Percentiles rank a stretch among this genome's conserved stretches.
phyloP scores from a whole-genome alignment of 2,329 filamentous ascomycete genomes.

The Aspergillus thermomutatus region DNA sequence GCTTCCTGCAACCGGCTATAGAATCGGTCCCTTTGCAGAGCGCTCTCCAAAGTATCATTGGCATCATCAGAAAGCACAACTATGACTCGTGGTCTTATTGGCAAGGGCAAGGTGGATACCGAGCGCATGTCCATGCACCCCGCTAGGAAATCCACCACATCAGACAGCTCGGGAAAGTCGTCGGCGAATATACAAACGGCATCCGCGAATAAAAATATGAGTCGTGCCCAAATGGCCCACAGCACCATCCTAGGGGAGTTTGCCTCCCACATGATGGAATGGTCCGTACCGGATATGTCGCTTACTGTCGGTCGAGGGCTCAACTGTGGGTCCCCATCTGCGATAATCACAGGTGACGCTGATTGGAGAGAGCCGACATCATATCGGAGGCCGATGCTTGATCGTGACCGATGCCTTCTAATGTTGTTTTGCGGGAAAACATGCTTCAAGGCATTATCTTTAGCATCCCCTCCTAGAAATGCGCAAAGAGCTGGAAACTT shows the following conservation, averaged over 20 bases:
- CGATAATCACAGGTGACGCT: neutral
- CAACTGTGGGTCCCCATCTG: neutral
- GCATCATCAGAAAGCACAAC: neutral
- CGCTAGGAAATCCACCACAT: slow-evolving; percentile 8
- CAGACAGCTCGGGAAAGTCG: slow-evolving; percentile 6
- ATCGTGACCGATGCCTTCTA: neutral
- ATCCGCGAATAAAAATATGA: slow-evolving; percentile 23
- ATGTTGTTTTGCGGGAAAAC: slow-evolving; percentile 5
- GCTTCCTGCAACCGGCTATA: neutral
- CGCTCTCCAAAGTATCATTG: neutral
- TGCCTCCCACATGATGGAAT: slow-evolving; percentile 1
- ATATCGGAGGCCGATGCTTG: neutral
- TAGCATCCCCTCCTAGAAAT: slow-evolving; percentile 1
- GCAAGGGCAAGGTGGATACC: neutral
- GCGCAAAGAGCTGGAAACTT: neutral
- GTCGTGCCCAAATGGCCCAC: slow-evolving; percentile 2
- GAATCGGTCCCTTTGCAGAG: neutral
- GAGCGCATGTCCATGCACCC: neutral
- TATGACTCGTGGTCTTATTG: slow-evolving; percentile 3
- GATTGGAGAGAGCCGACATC: neutral
- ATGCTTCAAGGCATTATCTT: neutral
- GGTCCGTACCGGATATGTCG: neutral
- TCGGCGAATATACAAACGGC: slow-evolving; percentile 21
- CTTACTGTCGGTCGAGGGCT: neutral
- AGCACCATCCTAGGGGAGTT: neutral